Evolutionary conservation across 768 basidiomycete genomes (phyloP).

Genomic region (Favolaschia claudopus): DNA sequence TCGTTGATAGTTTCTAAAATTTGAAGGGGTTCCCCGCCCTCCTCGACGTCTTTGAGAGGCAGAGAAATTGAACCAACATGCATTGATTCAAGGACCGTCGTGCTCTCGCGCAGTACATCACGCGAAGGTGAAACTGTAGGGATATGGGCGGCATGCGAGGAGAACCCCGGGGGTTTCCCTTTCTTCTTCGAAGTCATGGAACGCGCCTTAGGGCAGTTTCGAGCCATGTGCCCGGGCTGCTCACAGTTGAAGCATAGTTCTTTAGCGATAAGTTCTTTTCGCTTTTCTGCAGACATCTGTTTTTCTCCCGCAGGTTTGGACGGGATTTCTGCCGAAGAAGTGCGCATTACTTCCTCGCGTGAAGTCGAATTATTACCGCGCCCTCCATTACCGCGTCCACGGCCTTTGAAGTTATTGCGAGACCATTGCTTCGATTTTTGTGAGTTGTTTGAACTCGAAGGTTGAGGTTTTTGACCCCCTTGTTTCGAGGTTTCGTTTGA

Average conservation of each 20-base stretch:
- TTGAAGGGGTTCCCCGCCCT: constrained; percentile 4
- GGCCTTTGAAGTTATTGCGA: neutral
- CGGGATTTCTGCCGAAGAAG: neutral
- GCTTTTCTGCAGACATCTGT: neutral
- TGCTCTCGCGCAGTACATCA: neutral
- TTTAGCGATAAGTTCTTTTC: constrained; percentile 26
- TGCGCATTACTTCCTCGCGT: neutral
- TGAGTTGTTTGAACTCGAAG: too few species aligned
- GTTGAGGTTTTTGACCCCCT: too few species aligned
- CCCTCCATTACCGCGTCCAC: neutral
- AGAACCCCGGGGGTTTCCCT: constrained; percentile 1
- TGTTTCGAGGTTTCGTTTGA: neutral
- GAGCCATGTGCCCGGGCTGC: constrained; percentile 34
- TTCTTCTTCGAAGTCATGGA: neutral
- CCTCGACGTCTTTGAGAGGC: neutral
- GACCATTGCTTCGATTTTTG: neutral
- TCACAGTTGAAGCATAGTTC: constrained; percentile 39
- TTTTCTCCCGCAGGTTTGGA: too few species aligned
- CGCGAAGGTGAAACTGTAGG: neutral
- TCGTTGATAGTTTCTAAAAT: neutral
- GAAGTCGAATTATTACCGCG: too few species aligned
- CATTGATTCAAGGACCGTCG: neutral
- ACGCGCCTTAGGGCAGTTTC: constrained; percentile 13
- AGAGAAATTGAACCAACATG: neutral
- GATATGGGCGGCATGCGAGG: neutral